Evolutionary conservation across 805 yeast species (phyloP), one percentile per base, ranked within the genome.

Genomic region (Cyberlindnera maclurae): DNA sequence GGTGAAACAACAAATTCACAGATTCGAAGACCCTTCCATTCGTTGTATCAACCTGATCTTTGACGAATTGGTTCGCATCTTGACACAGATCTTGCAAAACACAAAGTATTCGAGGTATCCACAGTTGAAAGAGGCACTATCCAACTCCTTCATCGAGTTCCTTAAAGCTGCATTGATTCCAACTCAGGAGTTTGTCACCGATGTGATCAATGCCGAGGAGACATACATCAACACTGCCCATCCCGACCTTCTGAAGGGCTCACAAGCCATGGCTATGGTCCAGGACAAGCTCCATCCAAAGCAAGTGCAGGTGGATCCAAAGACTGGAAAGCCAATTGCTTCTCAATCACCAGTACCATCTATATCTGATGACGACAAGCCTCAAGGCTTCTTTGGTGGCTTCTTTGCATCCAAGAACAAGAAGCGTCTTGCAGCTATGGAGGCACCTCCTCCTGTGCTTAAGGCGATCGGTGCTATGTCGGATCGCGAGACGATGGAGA

Each of bases 201-300:
- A 93, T 60, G 72, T 93, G 42, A 87, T 93, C 50, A 68, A 63
- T 42, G 70, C 95, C 43, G 98, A 93, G 64, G 90, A 89, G 55
- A 82, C 95, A 4, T 93, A 93, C 62, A 88, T 93, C 51, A 93
- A 93, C 64, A 93, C 98, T 4, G 97, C 96, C 3, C 98, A 93
- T 58, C 97, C 97, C 4, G 97, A 93, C 60, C 76, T 93, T 55
- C 72, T 93, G 52, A 89, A 85, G 60, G 98, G 98, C 34, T 82
- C 95, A 26, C 89, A 83, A 55, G 97, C 97, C 5, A 82, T 90
- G 93, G 79, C 84, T 4, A 79, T 87, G 60, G 96, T 93, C 26
- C 68, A 85, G 59, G 97, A 93, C 50, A 85, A 78, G 60, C 65
- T 87, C 63, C 93, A 65, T 44, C 65, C 70, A 38, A 82, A 80